Evolutionary conservation across 768 basidiomycete genomes (phyloP).

Genomic region (Rhodotorula babjevae): DNA sequence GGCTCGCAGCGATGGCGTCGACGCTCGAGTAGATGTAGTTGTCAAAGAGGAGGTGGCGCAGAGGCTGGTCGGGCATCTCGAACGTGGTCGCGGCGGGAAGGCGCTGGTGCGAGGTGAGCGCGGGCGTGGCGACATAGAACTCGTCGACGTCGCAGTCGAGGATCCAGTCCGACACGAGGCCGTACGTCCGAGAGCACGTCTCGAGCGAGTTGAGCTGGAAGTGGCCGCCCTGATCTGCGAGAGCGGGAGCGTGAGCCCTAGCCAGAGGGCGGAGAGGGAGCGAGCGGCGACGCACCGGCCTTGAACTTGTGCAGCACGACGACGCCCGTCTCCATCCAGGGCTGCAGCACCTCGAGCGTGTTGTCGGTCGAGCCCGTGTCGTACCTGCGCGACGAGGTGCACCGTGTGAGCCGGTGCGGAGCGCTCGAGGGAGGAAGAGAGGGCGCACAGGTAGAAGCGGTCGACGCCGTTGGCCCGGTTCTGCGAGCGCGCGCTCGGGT

Average conservation of each 20-base stretch:
- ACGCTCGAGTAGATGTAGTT: slow-evolving; percentile 2
- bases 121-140: slow-evolving; percentile 14
- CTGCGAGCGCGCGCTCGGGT: not conserved
- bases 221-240: slow-evolving; percentile 1
- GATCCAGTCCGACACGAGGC: slow-evolving; percentile 8
- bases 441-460: slow-evolving; percentile 12
- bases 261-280: not conserved
- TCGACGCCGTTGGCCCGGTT: slow-evolving; percentile 6
- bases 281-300: not conserved
- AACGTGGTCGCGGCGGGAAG: not conserved
- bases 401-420: too few relatives aligned
- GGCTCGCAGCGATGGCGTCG: not conserved
- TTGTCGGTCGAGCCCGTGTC: slow-evolving; percentile 22
- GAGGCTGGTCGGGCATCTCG: slow-evolving; percentile 1
- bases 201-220: slow-evolving; percentile 9
- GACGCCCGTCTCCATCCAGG: slow-evolving; percentile 11
- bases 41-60: not conserved
- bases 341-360: slow-evolving; percentile 13
- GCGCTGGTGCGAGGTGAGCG: not conserved
- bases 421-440: not conserved
- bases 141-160: slow-evolving; percentile 31
- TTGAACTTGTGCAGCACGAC: slow-evolving; percentile 12
- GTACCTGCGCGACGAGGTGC: not conserved
- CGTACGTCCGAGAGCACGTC: slow-evolving; percentile 6
- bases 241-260: not conserved